Conservation (phyloP, 2,329 filamentous ascomycete species). For the Magnaporthiopsis incrustans region DNA sequence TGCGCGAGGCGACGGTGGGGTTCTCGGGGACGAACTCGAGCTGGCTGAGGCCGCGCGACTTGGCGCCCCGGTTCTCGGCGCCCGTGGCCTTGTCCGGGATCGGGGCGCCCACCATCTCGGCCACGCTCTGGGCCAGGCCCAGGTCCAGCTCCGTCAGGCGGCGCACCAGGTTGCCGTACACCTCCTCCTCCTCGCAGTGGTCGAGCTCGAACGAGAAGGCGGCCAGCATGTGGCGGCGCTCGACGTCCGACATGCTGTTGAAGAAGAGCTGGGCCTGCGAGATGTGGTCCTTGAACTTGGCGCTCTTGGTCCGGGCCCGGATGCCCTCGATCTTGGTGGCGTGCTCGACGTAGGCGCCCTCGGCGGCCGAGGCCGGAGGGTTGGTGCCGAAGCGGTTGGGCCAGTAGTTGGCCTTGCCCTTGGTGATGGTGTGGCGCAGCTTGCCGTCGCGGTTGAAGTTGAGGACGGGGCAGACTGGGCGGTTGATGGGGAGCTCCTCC, state of each 20-base stretch:
- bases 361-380: slow-evolving; percentile 44
- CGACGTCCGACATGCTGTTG: slow-evolving; percentile 62
- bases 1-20: slow-evolving; percentile 62
- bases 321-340: slow-evolving; percentile 58
- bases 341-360: slow-evolving; percentile 64
- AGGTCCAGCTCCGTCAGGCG: slow-evolving; percentile 68
- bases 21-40: slow-evolving; percentile 54
- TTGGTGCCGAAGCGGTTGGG: slow-evolving; percentile 60
- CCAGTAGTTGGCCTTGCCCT: slow-evolving; percentile 71
- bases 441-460: slow-evolving; percentile 70
- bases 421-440: slow-evolving; percentile 64
- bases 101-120: slow-evolving; percentile 59
- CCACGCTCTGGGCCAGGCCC: slow-evolving; percentile 58
- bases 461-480: slow-evolving; percentile 65
- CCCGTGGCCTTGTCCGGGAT: slow-evolving; percentile 41
- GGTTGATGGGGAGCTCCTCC: slow-evolving; percentile 71
- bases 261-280: slow-evolving; percentile 77
- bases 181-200: slow-evolving; percentile 71
- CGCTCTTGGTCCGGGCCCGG: slow-evolving; percentile 60
- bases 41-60: slow-evolving; percentile 60
- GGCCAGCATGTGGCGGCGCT: slow-evolving; percentile 54
- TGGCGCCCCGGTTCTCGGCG: slow-evolving; percentile 57
- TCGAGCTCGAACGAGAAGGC: slow-evolving; percentile 66
- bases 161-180: slow-evolving; percentile 62
- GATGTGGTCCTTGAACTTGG: slow-evolving; percentile 72